Base-by-base conservation (phyloP, 768 basidiomycete species). In the Mycena venus region DNA sequence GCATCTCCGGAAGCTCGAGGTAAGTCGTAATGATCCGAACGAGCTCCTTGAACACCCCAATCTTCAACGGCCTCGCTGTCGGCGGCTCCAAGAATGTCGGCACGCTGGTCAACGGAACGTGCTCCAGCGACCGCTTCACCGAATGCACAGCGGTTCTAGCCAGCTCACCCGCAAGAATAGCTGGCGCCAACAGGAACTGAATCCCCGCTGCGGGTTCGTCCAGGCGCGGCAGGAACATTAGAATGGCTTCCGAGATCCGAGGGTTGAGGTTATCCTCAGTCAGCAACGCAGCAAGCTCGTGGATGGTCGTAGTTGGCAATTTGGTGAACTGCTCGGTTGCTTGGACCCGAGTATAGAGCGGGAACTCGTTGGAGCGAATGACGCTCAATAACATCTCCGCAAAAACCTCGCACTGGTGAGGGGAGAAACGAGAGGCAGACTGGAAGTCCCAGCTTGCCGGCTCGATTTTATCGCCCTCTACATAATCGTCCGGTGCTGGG, bases 181-280 rank as follows among this genome's bases (percentile, higher is more conserved):
- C 62, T n/a, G 74, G 76, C 42, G 76, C 65, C 42, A 77, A 40
- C 42, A 77, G 63, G 66, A 77, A 70, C 47, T 77, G 74, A 14
- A 77, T 77, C 55, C 76, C 76, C 60, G 76, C 74, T 34, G 76
- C 76, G 31, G 76, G 76, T 53, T 77, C 76, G 67, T 77, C 76
- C 56, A 77, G 65, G 59, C 62, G 70, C 53, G 76, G 76, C 70
- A 77, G 38, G 76, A 77, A 77, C 76, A 77, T 77, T 27, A 77
- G 70, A n/a, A 77, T 77, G 23, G 76, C 76, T 66, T 77, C 76
- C 31, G 66, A 61, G 42, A 77, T 66, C 47, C 76, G 69, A n/a
- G 74, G 76, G 66, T 73, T 77, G 49, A 75, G 65, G 49, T 72
- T 51, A 11, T 72, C 44, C 44, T 77, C 70, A 38, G 65, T 72